Evolutionary conservation across 2,329 filamentous ascomycete genomes (phyloP), one percentile per base, ranked within the genome.

Genomic region (Microsporum ferrugineum): DNA sequence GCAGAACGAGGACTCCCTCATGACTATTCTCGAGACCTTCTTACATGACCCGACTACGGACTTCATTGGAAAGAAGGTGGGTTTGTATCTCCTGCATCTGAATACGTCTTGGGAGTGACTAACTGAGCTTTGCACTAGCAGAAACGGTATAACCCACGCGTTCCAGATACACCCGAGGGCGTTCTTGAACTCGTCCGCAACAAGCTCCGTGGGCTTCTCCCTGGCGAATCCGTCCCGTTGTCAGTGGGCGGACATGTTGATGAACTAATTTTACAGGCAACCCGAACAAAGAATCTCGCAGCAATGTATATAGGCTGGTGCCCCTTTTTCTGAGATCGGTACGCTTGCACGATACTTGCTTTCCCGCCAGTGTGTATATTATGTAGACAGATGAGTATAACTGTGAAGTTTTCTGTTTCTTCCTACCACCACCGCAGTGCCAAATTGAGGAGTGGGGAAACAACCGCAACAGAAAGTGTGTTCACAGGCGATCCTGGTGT

Each of bases 231-330:
- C 65, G 94, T 99, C 60, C 92, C 94, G 49, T 77, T 99, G 64
- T 91, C 91, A 33, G 91, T 97, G 1, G 94, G 97, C 74, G 94
- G 95, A 0, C 94, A 99, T 77, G 94, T 96, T n/a, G 89, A 96
- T 72, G 90, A 95, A 74, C 75, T 99, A 73, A 94, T 99, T 67
- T 84, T 87, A 71, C 86, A 92, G 76, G 94, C 95, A 38, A 88
- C 87, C 27, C 85, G 91, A 73, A 84, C 87, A 61, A 82, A 77
- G 70, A 95, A 94, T 72, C 74, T 99, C 74, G 84, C 89, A 17
- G 84, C 85, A 43, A 99, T 99, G 95, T 99, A 97, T 75, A 96
- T 97, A 75, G 94, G 94, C 23, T 97, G 92, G 92, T 66, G 64
- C 49, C 60, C 64, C 12, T 66, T 65, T 45, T 63, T 66, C 43